Base-by-base conservation (phyloP, 306 rosid genomes). In the Trifolium subterraneum region DNA sequence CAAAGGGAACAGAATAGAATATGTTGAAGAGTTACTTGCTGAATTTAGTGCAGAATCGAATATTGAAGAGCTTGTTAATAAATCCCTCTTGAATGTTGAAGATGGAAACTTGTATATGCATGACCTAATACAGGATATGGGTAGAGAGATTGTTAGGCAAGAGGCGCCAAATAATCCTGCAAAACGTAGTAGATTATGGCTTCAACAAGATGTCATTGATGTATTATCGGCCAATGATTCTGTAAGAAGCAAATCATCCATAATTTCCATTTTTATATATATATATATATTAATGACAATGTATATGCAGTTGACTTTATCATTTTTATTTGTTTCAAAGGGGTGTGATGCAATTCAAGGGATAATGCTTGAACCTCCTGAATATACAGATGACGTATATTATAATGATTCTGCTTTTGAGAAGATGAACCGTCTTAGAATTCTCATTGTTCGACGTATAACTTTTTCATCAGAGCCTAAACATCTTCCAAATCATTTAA, bases 151-250 rank as follows among this genome's bases (percentile, higher is more conserved):
- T 55, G 73, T 76, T 12, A 54, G n/a, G 45, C 12, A 16, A 11
- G 74, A 67, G 36, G 12, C 25, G 13, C 14, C 14, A 39, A 52
- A 33, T 33, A 33, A 65, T 54, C 80, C 48, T 3, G 74, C 60
- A 1, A 0, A 42, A 13, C 68, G 80, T 5, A 76, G 80, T 52
- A 76, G 80, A 19, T 3, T 76, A 41, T 76, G 80, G 80, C 13
- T 4, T 39, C 10, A 56, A 29, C 11, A 56, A 4, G 74, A 76
- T 25, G 39, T 76, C 44, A 10, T 27, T 13, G 4, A 42, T 8
- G 55, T 76, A 13, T 38, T 76, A 4, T 13, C 45, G 7, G 9
- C n/a, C 1, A 25, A 67, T 2, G 29, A 76, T 31, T 41, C 1
- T 0, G 80, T 76, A 76, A 75, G 54, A 15, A n/a, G 15, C 54